phyloP scores from a whole-genome alignment of 345 rosid genomes.

The Adansonia digitata region DNA sequence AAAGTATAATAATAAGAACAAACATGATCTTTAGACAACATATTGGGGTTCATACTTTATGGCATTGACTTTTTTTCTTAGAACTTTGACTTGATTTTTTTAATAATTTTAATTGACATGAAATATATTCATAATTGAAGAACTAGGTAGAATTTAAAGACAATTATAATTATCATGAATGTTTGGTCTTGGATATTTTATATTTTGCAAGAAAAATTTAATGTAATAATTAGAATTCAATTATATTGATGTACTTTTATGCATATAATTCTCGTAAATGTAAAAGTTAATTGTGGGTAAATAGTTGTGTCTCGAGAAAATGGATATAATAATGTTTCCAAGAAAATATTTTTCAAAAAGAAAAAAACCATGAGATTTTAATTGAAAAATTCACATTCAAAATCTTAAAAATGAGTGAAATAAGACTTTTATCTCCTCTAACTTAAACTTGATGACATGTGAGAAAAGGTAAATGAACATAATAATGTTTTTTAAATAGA shows the following conservation, averaged over 20 bases:
- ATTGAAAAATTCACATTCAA: neutral
- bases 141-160: neutral
- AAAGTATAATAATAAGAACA: slow-evolving; percentile 1
- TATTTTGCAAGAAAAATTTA: no score
- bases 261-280: no score
- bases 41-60: neutral
- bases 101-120: neutral
- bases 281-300: no score
- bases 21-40: neutral
- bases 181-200: no score
- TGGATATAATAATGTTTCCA: no score
- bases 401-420: no score
- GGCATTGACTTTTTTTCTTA: neutral
- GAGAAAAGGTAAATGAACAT: neutral
- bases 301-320: no score
- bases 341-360: neutral
- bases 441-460: neutral
- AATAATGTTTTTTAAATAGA: neutral
- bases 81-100: neutral
- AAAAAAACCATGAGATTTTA: no score
- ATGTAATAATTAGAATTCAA: no score
- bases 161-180: neutral
- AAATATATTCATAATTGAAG: neutral
- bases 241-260: no score
- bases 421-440: no score